These are phyloP conservation scores for Pyricularia grisea DNA, from an alignment of 2,329 filamentous ascomycete species.

Conservation along the genomic window DNA sequence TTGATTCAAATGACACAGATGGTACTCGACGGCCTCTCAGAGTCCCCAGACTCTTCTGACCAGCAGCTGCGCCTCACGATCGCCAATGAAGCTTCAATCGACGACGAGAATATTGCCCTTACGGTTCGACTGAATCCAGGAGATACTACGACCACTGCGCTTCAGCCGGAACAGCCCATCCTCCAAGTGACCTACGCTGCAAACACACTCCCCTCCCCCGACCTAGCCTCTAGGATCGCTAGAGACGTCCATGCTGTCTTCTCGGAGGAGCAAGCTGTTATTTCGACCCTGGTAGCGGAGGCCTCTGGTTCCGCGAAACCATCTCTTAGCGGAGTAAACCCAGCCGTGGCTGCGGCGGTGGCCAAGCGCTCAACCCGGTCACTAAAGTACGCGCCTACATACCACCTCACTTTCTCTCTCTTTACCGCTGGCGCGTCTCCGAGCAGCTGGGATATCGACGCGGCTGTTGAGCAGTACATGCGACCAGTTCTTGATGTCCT, in stretches of 20 bases:
- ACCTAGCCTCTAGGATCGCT: constrained; percentile 69
- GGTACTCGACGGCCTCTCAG: constrained; percentile 76
- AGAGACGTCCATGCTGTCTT: constrained; percentile 70
- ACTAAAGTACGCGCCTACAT: constrained; percentile 85
- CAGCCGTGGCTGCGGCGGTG: constrained; percentile 44
- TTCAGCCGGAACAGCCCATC: constrained; percentile 60
- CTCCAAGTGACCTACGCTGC: constrained; percentile 71
- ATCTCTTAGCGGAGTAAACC: constrained; percentile 14
- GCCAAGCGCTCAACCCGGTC: constrained; percentile 71
- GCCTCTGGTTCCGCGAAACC: constrained; percentile 7
- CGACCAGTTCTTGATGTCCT: constrained; percentile 72
- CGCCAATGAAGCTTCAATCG: constrained; percentile 19
- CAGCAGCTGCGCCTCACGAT: constrained; percentile 72
- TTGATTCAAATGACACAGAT: constrained; percentile 76
- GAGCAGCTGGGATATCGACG: constrained; percentile 85
- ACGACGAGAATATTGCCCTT: constrained; percentile 49
- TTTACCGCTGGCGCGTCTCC: constrained; percentile 74
- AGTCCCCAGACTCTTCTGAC: constrained; percentile 52
- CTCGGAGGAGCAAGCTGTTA: constrained; percentile 78
- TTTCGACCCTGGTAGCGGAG: constrained; percentile 62
- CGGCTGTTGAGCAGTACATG: constrained; percentile 72
- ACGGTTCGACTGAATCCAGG: constrained; percentile 62
- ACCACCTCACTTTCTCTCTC: constrained; percentile 91
- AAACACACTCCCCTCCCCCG: constrained; percentile 56
- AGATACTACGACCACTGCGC: constrained; percentile 47